Base-by-base conservation (phyloP, 1,139 yeast species). In the Zygosaccharomyces pseudobailii region DNA sequence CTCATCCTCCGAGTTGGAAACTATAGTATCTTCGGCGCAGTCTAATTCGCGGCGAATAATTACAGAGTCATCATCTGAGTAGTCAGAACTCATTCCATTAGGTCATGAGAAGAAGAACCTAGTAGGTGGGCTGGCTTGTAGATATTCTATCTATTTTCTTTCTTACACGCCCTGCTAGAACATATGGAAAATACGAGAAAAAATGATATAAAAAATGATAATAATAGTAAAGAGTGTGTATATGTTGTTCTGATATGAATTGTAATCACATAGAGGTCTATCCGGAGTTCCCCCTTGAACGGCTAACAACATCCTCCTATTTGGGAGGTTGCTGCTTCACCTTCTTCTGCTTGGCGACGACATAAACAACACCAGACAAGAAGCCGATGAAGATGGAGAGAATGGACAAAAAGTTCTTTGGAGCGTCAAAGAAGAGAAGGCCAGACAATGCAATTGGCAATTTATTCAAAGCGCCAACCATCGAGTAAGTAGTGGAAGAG, bases 401-500 rank as follows among this genome's bases (percentile, higher is more conserved):
- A 54, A 89, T 87, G 36, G 96, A 87, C 76, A 86, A 82, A 73
- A 92, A 87, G 74, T 95, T 92, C 66, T 85, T 88, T 50, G 96
- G 94, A 52, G 96, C 95, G 61, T 88, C 95, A 65, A 90, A 92
- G 78, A 92, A 92, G 56, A 92, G 67, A 66, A 94, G 79, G 38
- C 98, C 98, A 31, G 96, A 84, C 52, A 94, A 76, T 22, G 98
- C 98, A 64, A 94, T 88, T 63, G 98, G 98, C 64, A 92, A 81
- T 75, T 94, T 94, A 80, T 92, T 92, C 71, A 92, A 80, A 47
- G 98, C 98, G 67, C 98, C 98, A 55, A 92, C 97, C 98, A 92
- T 92, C 46, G 96, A 87, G 74, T 92, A 92, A 48, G 98, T 92
- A 50, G 98, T 92, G 30, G 97, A 89, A 19, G 97, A 88, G 39